Evolutionary conservation across 2,329 filamentous ascomycete species (phyloP).

Genomic region (Fusarium musae): DNA sequence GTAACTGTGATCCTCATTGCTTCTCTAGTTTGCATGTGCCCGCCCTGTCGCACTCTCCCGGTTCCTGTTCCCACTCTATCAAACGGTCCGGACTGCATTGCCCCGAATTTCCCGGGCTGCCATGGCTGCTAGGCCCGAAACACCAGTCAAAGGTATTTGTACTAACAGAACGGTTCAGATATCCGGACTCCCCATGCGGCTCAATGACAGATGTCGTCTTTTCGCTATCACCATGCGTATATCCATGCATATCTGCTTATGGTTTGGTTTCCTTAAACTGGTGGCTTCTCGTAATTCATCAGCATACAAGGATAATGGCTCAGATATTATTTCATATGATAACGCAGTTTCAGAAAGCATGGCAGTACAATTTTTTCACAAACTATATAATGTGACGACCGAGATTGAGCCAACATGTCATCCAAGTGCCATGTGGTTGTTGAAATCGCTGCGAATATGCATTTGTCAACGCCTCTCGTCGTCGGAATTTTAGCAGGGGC

Average conservation of each 20-base stretch:
- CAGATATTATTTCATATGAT: background rate
- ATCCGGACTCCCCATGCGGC: background rate
- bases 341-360: background rate
- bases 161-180: conserved; percentile 1
- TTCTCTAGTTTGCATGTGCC: background rate
- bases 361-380: conserved; percentile 6
- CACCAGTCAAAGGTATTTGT: conserved; percentile 12
- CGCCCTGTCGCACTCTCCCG: background rate
- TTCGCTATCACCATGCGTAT: background rate
- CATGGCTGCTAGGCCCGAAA: conserved; percentile 40
- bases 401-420: background rate
- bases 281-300: background rate
- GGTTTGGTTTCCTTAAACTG: background rate
- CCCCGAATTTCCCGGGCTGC: conserved; percentile 27
- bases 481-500: background rate
- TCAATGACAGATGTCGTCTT: conserved; percentile 2
- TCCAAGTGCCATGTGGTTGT: background rate
- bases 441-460: conserved; percentile 4
- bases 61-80: conserved; percentile 21
- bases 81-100: conserved; percentile 23
- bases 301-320: background rate
- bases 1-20: conserved; percentile 11
- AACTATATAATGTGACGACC: conserved; percentile 7
- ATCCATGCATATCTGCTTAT: background rate
- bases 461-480: background rate